Percentiles rank a stretch among this genome's conserved stretches.
Evolutionary conservation across 192 early-diverging fungal genomes (phyloP).

Genomic region (Geosiphon pyriformis): DNA sequence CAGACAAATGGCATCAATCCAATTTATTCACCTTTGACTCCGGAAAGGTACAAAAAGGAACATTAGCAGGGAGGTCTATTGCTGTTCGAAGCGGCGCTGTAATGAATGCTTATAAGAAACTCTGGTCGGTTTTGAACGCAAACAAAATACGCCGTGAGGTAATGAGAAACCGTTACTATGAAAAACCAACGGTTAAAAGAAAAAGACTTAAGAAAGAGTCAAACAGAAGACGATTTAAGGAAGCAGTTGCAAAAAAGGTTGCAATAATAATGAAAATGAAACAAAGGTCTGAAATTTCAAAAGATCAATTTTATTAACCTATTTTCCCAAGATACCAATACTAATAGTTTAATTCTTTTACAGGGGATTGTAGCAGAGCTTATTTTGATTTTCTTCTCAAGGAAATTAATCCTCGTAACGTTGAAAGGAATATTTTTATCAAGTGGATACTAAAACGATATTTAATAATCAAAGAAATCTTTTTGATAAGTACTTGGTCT

Average conservation of each 20-base stretch:
- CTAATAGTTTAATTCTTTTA: no score
- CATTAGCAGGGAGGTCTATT: slow-evolving; percentile 45
- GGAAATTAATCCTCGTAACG: no score
- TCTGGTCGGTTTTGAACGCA: slow-evolving; percentile 50
- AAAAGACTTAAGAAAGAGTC: slow-evolving; percentile 49
- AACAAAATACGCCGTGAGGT: slow-evolving; percentile 58
- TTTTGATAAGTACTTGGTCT: no score
- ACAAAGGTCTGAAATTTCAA: slow-evolving; percentile 34
- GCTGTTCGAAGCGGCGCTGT: slow-evolving; percentile 35
- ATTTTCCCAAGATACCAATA: no score
- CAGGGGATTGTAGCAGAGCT: no score
- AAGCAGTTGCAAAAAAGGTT: slow-evolving; percentile 57
- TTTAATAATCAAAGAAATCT: no score
- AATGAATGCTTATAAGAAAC: slow-evolving; percentile 45
- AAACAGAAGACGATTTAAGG: slow-evolving; percentile 53
- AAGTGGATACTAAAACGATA: no score
- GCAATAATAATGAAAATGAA: slow-evolving; percentile 63
- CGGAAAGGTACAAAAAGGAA: not conserved
- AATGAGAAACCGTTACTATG: slow-evolving; percentile 49
- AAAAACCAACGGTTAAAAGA: slow-evolving; percentile 63
- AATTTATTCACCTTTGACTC: no score
- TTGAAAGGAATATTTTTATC: no score
- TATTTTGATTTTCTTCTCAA: no score
- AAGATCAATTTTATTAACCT: no score
- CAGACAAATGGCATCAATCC: no score